A percentile compares a stretch with the other conserved stretches of the same genome.
phyloP scores from a whole-genome alignment of 306 rosid species.

The Citrullus amarus region DNA sequence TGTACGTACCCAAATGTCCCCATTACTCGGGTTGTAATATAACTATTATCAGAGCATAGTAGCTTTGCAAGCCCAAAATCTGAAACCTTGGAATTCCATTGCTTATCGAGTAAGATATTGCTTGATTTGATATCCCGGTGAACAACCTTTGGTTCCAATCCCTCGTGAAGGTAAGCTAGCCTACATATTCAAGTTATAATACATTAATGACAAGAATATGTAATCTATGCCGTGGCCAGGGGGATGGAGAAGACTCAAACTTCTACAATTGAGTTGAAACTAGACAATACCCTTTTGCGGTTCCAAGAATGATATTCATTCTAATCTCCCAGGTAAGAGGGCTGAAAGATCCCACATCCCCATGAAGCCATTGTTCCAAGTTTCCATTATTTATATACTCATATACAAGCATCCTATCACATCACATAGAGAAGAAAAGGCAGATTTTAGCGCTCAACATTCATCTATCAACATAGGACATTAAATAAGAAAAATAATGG shows the following conservation, averaged over 20 bases:
- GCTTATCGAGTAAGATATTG: slow-evolving; percentile 77
- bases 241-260: neutral
- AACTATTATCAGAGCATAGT: slow-evolving; percentile 63
- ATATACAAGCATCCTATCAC: slow-evolving; percentile 72
- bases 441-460: neutral
- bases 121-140: slow-evolving; percentile 88
- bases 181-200: slow-evolving; percentile 22
- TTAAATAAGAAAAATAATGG: neutral
- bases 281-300: slow-evolving; percentile 60
- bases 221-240: neutral
- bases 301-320: slow-evolving; percentile 67
- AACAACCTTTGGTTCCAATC: slow-evolving; percentile 88
- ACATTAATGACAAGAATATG: neutral
- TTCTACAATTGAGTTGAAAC: neutral
- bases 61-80: slow-evolving; percentile 94
- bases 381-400: slow-evolving; percentile 81
- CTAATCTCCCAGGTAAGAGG: slow-evolving; percentile 83
- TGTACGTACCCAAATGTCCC: slow-evolving; percentile 78
- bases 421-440: neutral
- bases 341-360: slow-evolving; percentile 72
- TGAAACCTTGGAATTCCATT: slow-evolving; percentile 83
- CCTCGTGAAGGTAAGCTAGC: slow-evolving; percentile 76
- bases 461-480: neutral
- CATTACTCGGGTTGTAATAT: slow-evolving; percentile 87
- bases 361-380: slow-evolving; percentile 87